Percentiles rank a stretch among this genome's conserved stretches.
Conservation (phyloP, 2,329 filamentous ascomycete genomes). For the Aspergillus spinulosporus region DNA sequence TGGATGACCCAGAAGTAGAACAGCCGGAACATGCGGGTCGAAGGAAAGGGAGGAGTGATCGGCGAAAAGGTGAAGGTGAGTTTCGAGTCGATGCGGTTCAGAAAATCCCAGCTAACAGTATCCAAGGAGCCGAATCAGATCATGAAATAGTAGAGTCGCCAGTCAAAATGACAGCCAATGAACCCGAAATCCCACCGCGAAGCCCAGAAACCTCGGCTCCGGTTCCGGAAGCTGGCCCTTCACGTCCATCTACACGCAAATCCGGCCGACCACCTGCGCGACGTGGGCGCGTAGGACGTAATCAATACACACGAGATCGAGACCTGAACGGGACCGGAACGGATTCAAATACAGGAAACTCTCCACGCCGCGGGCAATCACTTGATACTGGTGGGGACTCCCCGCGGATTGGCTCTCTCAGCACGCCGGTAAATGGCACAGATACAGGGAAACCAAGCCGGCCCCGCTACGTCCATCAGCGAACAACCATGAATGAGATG, state of each 20-base stretch:
- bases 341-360: conserved; percentile 36
- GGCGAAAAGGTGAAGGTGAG: conserved; percentile 77
- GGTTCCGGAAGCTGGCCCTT: conserved; percentile 37
- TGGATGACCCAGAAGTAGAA: conserved; percentile 68
- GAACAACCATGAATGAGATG: conserved; percentile 82
- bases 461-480: conserved; percentile 55
- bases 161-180: conserved; percentile 42
- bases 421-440: conserved; percentile 56
- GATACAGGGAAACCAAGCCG: conserved; percentile 63
- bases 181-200: conserved; percentile 43
- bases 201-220: conserved; percentile 46
- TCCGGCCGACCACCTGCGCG: conserved; percentile 64
- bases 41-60: conserved; percentile 77
- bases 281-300: conserved; percentile 65
- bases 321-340: conserved; percentile 59
- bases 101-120: conserved; percentile 35
- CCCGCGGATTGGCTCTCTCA: conserved; percentile 40
- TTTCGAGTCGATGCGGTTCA: not conserved
- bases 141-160: conserved; percentile 64
- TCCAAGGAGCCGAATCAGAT: conserved; percentile 63
- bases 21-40: conserved; percentile 74
- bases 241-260: conserved; percentile 57
- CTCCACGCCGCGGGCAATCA: conserved; percentile 43
- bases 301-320: conserved; percentile 79
- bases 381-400: conserved; percentile 43